Evolutionary conservation across 257 asterid species (phyloP).

Genomic region (Plantago major): DNA sequence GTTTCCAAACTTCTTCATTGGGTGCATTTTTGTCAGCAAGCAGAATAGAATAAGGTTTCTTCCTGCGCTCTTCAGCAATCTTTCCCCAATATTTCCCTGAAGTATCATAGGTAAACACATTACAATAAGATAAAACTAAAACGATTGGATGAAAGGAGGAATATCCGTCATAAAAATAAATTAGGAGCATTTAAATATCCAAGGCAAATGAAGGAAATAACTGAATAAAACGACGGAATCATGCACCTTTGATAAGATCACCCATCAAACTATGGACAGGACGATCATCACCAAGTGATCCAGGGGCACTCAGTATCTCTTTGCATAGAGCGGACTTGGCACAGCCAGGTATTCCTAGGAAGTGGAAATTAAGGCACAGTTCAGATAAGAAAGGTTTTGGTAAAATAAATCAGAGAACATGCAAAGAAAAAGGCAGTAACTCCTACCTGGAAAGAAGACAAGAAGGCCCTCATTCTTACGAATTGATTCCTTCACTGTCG

Average conservation of each 20-base stretch:
- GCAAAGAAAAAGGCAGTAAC: neutral
- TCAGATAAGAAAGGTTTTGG: conserved; percentile 27
- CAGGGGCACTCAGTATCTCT: conserved; percentile 57
- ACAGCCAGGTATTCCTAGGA: conserved; percentile 94
- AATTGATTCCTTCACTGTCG: conserved; percentile 51
- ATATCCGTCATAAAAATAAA: conserved; percentile 12
- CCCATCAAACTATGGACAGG: conserved; percentile 92
- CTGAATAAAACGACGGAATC: conserved; percentile 2
- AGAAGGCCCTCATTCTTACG: conserved; percentile 81
- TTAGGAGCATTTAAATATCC: neutral
- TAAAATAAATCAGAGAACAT: conserved; percentile 6
- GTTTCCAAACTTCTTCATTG: conserved; percentile 90
- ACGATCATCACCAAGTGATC: conserved; percentile 81
- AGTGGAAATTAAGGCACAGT: conserved; percentile 17
- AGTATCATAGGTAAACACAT: conserved; percentile 18
- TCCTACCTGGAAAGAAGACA: conserved; percentile 89
- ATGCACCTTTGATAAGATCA: conserved; percentile 86
- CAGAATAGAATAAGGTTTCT: conserved; percentile 75
- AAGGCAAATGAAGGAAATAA: neutral
- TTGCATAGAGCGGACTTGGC: conserved; percentile 97
- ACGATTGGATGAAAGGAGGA: conserved; percentile 8
- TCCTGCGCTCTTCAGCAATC: conserved; percentile 73
- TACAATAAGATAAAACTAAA: neutral
- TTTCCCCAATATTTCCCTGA: conserved; percentile 82
- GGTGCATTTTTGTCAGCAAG: conserved; percentile 99